These are phyloP conservation scores for Calonectria pauciramosa DNA, from an alignment of 2,329 filamentous ascomycete species.

Conservation along the genomic window DNA sequence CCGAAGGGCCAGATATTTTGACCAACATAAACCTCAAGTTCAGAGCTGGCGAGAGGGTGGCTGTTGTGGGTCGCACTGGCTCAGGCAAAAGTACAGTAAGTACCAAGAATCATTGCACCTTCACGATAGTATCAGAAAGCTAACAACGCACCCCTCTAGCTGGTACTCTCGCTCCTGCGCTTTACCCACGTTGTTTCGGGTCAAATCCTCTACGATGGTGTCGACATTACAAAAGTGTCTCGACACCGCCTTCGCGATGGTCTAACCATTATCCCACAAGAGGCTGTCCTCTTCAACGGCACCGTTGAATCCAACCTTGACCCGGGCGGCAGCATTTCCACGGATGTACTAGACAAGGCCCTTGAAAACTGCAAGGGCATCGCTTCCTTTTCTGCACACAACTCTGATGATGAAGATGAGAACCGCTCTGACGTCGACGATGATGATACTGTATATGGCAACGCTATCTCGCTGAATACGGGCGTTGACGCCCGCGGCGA, in stretches of 20 bases:
- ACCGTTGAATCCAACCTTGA: slow-evolving; percentile 72
- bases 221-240: slow-evolving; percentile 67
- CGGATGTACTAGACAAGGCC: slow-evolving; percentile 68
- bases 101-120: slow-evolving; percentile 16
- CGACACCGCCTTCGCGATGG: slow-evolving; percentile 65
- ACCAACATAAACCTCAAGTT: slow-evolving; percentile 65
- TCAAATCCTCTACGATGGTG: slow-evolving; percentile 67
- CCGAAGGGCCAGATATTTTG: slow-evolving; percentile 62
- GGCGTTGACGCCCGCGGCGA: slow-evolving; percentile 66
- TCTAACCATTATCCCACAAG: slow-evolving; percentile 71
- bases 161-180: slow-evolving; percentile 68
- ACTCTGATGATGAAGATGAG: slow-evolving; percentile 48
- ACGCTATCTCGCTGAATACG: slow-evolving; percentile 56
- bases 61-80: slow-evolving; percentile 84
- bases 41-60: slow-evolving; percentile 79
- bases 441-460: slow-evolving; percentile 23
- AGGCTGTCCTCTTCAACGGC: slow-evolving; percentile 70
- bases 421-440: slow-evolving; percentile 27
- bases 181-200: slow-evolving; percentile 67
- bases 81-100: slow-evolving; percentile 86
- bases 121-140: background rate
- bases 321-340: slow-evolving; percentile 69
- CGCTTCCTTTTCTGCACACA: slow-evolving; percentile 62
- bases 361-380: slow-evolving; percentile 74
- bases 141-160: slow-evolving; percentile 42